Evolutionary conservation across 2,329 filamentous ascomycete genomes (phyloP).

Genomic region (Trichoderma sp.): DNA sequence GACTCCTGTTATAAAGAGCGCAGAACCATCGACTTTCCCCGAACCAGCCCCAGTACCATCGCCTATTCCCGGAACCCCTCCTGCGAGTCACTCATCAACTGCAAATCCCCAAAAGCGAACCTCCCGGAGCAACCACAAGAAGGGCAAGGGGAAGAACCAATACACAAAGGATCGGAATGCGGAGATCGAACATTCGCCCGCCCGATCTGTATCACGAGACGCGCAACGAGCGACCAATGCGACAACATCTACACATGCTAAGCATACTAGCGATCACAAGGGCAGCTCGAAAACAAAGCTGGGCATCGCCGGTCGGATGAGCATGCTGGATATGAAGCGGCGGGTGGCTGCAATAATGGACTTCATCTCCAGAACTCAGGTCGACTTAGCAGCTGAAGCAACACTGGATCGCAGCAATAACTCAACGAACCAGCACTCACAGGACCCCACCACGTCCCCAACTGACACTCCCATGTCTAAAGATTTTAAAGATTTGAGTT

Average conservation of each 20-base stretch:
- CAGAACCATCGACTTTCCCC: conserved; percentile 32
- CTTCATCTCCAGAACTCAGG: conserved; percentile 85
- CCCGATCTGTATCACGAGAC: conserved; percentile 57
- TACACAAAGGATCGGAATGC: conserved; percentile 75
- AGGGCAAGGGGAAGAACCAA: conserved; percentile 75
- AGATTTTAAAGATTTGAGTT: conserved; percentile 74
- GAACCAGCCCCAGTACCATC: conserved; percentile 35
- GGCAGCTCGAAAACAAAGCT: conserved; percentile 54
- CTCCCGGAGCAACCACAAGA: conserved; percentile 62
- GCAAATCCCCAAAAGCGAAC: conserved; percentile 58
- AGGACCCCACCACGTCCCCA: conserved; percentile 21
- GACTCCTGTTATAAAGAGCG: conserved; percentile 32
- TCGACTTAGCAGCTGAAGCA: conserved; percentile 75
- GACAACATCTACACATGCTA: conserved; percentile 37
- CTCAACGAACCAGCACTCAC: conserved; percentile 34
- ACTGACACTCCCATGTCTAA: conserved; percentile 32
- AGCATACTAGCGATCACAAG: conserved; percentile 50
- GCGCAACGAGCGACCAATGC: conserved; percentile 42
- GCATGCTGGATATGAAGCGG: conserved; percentile 85
- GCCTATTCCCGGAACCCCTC: conserved; percentile 42
- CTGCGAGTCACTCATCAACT: conserved; percentile 47
- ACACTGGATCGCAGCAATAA: conserved; percentile 47
- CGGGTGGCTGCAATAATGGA: conserved; percentile 82
- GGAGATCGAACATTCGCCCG: conserved; percentile 58
- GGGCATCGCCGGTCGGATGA: conserved; percentile 66